These are phyloP conservation scores for Elongisporangium anandrum DNA, from an alignment of 352 stramenopile genomes.

Conservation along the genomic window DNA sequence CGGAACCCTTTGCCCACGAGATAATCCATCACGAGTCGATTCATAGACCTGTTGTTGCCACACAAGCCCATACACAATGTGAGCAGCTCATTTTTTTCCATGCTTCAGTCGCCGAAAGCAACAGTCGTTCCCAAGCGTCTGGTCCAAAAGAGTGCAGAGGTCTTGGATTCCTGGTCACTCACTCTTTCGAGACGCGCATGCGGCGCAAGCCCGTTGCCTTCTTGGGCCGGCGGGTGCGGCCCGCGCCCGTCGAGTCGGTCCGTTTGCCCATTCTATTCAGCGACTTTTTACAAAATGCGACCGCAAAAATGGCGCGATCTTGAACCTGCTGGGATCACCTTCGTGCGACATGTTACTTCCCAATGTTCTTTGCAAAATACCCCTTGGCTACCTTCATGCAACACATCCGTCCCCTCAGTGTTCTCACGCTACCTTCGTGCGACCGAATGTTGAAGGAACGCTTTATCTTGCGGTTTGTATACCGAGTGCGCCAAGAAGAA, in stretches of 20 bases:
- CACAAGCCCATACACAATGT: slow-evolving; percentile 1
- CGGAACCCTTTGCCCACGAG: slow-evolving; percentile 76
- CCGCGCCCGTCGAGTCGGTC: slow-evolving; percentile 4
- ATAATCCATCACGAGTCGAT: slow-evolving; percentile 79
- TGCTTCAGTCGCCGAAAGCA: background rate
- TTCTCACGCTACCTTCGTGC: background rate
- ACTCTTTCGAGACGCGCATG: slow-evolving; percentile 73
- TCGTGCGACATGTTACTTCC: slow-evolving; percentile 3
- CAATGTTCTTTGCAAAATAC: too few species aligned
- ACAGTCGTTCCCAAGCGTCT: background rate
- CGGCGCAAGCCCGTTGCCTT: slow-evolving; percentile 32
- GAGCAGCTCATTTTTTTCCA: background rate
- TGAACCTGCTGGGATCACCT: slow-evolving; percentile 7
- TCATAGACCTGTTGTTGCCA: slow-evolving; percentile 46
- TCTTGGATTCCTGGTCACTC: slow-evolving; percentile 1
- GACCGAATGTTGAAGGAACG: background rate
- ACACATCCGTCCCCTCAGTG: background rate
- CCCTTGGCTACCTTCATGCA: too few species aligned
- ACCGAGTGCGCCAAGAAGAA: background rate
- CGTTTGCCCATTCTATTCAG: slow-evolving; percentile 4
- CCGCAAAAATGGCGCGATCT: background rate
- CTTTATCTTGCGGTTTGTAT: background rate
- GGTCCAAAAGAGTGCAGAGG: background rate
- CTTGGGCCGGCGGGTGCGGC: slow-evolving; percentile 13
- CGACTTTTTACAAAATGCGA: background rate